Conservation (phyloP, 208 protist genomes). For the Naegleria lovaniensis region DNA sequence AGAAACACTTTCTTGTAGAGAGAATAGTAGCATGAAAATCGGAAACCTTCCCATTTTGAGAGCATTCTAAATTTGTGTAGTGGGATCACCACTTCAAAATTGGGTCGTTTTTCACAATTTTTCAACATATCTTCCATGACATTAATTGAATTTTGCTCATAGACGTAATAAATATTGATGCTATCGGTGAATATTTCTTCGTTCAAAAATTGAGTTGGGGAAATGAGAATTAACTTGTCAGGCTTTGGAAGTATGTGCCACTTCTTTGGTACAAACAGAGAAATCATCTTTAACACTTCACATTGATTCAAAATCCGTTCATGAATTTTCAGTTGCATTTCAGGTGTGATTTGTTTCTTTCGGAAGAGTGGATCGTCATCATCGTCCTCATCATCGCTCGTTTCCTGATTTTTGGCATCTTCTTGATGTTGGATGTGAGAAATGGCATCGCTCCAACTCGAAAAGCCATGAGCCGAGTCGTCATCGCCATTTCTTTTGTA, state of each 20-base stretch:
- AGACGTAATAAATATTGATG: conserved; percentile 3
- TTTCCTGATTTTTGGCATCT: too few relatives aligned
- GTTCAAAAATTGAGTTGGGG: not conserved
- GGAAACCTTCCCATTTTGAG: not conserved
- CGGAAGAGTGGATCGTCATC: not conserved
- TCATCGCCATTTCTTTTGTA: not conserved
- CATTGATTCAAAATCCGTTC: not conserved
- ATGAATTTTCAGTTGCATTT: not conserved
- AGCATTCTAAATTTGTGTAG: not conserved
- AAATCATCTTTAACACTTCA: not conserved
- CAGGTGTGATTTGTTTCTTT: not conserved
- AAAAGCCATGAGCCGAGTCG: not conserved
- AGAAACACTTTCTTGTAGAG: not conserved
- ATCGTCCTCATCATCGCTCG: not conserved
- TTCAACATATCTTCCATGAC: not conserved
- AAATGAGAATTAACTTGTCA: not conserved
- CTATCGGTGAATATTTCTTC: not conserved
- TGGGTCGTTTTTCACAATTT: not conserved
- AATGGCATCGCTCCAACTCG: not conserved
- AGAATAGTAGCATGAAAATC: not conserved
- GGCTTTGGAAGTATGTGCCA: not conserved
- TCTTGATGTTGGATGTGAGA: not conserved
- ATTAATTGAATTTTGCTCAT: not conserved
- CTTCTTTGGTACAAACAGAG: not conserved
- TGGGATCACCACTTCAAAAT: not conserved